Conservation (phyloP, 257 asterid species). For the Linaria vulgaris region DNA sequence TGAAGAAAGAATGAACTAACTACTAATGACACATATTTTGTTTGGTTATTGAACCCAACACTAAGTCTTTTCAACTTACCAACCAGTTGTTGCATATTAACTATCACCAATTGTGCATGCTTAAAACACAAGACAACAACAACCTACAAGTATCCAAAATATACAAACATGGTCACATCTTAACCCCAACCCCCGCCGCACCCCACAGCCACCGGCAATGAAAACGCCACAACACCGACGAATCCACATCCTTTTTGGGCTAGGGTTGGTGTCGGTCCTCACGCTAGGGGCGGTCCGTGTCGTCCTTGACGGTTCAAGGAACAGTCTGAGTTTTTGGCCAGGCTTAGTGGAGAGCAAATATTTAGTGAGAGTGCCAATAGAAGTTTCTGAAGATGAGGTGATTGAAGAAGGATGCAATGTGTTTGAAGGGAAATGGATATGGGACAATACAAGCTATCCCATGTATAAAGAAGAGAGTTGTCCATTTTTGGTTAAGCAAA, state of each 20-base stretch:
- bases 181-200: constrained; percentile 5
- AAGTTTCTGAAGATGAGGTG: constrained; percentile 55
- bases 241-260: constrained; percentile 51
- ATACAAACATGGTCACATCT: constrained; percentile 21
- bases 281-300: constrained; percentile 57
- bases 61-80: constrained; percentile 32
- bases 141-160: constrained; percentile 17
- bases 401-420: constrained; percentile 70
- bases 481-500: constrained; percentile 73
- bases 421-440: constrained; percentile 77
- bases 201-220: constrained; percentile 30
- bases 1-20: too few species aligned
- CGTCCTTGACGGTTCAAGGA: constrained; percentile 46
- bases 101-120: constrained; percentile 28
- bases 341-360: constrained; percentile 24
- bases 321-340: constrained; percentile 37
- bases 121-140: constrained; percentile 45
- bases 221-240: constrained; percentile 41
- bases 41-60: too few species aligned
- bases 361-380: constrained; percentile 40
- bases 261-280: constrained; percentile 56
- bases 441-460: constrained; percentile 64
- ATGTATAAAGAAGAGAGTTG: constrained; percentile 69
- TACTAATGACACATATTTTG: too few species aligned
- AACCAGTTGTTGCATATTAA: constrained; percentile 59